Evolutionary conservation across 306 rosid species (phyloP).

Genomic region (Vicia villosa): DNA sequence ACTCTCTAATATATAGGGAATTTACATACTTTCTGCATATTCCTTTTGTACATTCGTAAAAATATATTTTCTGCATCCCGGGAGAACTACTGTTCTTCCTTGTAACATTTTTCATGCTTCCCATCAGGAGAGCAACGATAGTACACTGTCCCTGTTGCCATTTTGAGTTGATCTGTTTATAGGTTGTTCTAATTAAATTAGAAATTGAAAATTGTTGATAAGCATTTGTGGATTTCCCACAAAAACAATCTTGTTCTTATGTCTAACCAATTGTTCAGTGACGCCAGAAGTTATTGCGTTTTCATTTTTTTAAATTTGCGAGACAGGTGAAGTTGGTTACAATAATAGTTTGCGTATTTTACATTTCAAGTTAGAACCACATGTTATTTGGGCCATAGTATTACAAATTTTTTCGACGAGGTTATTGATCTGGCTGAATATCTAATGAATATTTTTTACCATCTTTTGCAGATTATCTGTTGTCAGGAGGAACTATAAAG

Average conservation of each 20-base stretch:
- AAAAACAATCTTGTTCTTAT: neutral
- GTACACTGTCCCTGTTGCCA: too few relatives aligned
- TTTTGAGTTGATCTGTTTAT: neutral
- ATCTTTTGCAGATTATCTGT: slow-evolving; percentile 25
- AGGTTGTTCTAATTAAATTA: too few relatives aligned
- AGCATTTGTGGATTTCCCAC: neutral
- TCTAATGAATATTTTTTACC: neutral
- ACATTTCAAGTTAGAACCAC: neutral
- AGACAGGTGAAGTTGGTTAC: neutral
- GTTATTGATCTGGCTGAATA: neutral
- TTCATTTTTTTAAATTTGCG: neutral
- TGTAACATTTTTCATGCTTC: too few relatives aligned
- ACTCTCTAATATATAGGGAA: neutral
- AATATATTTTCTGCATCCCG: too few relatives aligned
- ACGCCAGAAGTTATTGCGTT: neutral
- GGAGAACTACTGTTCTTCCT: too few relatives aligned
- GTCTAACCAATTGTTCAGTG: neutral
- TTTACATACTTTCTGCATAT: neutral
- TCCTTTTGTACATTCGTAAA: neutral
- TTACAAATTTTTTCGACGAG: neutral
- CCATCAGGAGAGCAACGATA: too few relatives aligned
- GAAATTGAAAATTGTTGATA: too few relatives aligned
- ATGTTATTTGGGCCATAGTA: neutral
- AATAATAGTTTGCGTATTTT: neutral
- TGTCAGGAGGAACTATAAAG: slow-evolving; percentile 24